These are phyloP conservation scores for Eucalyptus virginea DNA, from an alignment of 345 rosid species.

Conservation along the genomic window DNA sequence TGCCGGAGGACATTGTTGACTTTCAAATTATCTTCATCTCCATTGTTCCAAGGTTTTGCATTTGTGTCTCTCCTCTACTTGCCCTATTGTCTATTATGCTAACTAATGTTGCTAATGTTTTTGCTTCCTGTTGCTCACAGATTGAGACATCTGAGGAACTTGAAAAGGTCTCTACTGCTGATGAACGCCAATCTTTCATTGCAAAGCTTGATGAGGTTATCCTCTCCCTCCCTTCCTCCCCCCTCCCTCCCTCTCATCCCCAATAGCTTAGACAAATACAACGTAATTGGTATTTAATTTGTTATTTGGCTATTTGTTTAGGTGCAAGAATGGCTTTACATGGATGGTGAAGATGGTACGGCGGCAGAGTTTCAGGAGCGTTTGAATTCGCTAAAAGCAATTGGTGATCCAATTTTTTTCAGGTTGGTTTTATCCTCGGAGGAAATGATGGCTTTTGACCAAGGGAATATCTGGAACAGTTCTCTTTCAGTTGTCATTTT, in stretches of 20 bases:
- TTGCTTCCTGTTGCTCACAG: conserved; percentile 19
- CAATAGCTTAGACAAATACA: neutral
- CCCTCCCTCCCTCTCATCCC: neutral
- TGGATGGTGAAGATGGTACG: conserved; percentile 91
- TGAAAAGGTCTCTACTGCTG: conserved; percentile 59
- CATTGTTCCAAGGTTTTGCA: neutral
- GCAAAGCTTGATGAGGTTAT: conserved; percentile 89
- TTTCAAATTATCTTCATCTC: neutral
- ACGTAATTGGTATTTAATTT: neutral
- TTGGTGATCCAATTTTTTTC: conserved; percentile 74
- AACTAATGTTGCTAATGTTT: neutral
- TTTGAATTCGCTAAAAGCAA: conserved; percentile 58
- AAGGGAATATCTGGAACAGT: neutral
- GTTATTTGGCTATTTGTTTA: conserved; percentile 7
- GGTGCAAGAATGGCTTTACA: conserved; percentile 98
- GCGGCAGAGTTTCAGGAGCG: conserved; percentile 62
- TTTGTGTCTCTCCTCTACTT: neutral
- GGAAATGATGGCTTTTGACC: neutral
- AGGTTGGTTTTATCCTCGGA: conserved; percentile 10
- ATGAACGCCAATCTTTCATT: conserved; percentile 68
- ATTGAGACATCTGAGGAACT: conserved; percentile 63
- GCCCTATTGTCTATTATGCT: neutral
- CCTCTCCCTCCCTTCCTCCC: neutral
- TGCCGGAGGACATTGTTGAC: neutral
- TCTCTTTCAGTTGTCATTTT: neutral